Base-by-base conservation (phyloP, 441 rosid species). In the Corymbia calophylla region DNA sequence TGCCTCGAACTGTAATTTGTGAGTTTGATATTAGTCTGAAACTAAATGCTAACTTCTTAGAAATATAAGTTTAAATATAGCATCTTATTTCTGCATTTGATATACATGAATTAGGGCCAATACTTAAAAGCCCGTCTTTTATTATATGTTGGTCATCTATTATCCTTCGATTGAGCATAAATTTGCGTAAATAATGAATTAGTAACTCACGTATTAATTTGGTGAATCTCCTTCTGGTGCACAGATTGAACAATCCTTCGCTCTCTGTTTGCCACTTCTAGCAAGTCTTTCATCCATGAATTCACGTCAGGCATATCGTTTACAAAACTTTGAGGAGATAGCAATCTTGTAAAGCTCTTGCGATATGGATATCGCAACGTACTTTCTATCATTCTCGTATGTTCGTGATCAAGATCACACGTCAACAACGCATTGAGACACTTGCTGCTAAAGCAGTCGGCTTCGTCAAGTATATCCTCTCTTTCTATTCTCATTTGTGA, bases 391-490 rank as follows among this genome's bases (percentile, higher is more conserved):
- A 39, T 31, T 70, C 56, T 90, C 6, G 91, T 91, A 55, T 90
- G 88, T 53, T 88, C 25, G 29, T 25, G 32, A 56, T 89, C 92
- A 31, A 60, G 55, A 80, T 89, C n/a, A 35, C 62, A 39, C 19
- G n/a, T 47, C 60, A 87, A 31, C 87, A 89, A 86, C 80, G 89
- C 89, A 11, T 35, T 49, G 39, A 95, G 94, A 84, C 85, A 51
- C 6, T 68, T 80, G 64, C 51, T 73, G 27, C 93, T 89, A 15
- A 88, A 91, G 1, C 51, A 89, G 86, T 88, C 84, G 1, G 94
- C 93, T 81, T 93, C 94, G 19, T 93, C 91, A 12, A 93, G 93
- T 47, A 86, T 64, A 32, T 91, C 89, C 91, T 94, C 95, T 39
- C 92, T 94, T 12, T 88, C 73, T 12, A 85, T 88, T 3, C 92